Evolutionary conservation across 1,284 basidiomycete species (phyloP).

Genomic region (Fomitopsis palustris): DNA sequence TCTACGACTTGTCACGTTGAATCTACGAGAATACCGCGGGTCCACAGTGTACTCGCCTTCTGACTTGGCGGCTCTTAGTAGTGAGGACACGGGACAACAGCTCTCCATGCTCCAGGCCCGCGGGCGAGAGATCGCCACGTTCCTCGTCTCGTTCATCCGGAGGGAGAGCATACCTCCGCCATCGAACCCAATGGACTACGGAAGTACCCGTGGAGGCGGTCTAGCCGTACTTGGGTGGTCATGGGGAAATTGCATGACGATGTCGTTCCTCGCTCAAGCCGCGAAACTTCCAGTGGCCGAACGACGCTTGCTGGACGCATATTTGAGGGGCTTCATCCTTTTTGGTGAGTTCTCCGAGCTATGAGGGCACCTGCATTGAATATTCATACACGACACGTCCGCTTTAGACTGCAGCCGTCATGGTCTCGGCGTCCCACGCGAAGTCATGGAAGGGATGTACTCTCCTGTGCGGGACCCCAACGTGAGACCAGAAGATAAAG

Average conservation of each 20-base stretch:
- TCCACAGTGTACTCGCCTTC: slow-evolving; percentile 18
- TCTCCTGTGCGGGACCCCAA: neutral
- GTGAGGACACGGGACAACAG: neutral
- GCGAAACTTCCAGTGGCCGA: neutral
- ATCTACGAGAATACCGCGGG: slow-evolving; percentile 25
- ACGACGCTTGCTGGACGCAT: neutral
- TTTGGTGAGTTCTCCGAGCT: slow-evolving; percentile 3
- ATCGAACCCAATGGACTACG: neutral
- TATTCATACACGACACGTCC: too few species aligned
- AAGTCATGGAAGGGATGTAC: neutral
- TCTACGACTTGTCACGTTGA: neutral
- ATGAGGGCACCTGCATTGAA: neutral
- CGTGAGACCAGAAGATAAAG: neutral
- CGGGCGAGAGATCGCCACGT: slow-evolving; percentile 1
- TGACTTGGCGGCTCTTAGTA: slow-evolving; percentile 14
- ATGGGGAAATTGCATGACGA: slow-evolving; percentile 1
- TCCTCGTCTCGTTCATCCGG: slow-evolving; percentile 5
- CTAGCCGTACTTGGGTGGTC: slow-evolving; percentile 7
- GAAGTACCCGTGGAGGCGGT: slow-evolving; percentile 1
- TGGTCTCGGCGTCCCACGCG: neutral
- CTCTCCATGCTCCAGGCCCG: neutral
- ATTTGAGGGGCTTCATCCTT: slow-evolving; percentile 1
- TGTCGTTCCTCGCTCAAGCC: slow-evolving; percentile 7
- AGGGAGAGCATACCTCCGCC: slow-evolving; percentile 7
- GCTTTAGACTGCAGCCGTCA: neutral